Percentiles rank a stretch among this genome's conserved stretches.
Evolutionary conservation across 2,329 filamentous ascomycete genomes (phyloP).

Genomic region (Pseudocercospora pini-densiflorae): DNA sequence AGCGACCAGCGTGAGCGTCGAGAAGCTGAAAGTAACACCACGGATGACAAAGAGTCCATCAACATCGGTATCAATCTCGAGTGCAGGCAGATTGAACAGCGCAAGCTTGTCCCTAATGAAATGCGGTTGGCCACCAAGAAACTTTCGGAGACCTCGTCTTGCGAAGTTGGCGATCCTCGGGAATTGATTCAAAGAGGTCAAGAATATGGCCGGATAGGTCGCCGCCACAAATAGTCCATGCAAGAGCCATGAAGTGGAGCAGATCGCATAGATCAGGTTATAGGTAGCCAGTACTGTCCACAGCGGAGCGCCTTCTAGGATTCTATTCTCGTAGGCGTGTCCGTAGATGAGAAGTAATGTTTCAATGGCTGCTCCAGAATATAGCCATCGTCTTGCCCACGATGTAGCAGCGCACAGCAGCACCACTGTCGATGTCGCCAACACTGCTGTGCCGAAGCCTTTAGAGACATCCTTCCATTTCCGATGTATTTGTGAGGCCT

Average conservation of each 20-base stretch:
- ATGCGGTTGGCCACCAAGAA: slow-evolving; percentile 49
- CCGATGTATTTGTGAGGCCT: background rate
- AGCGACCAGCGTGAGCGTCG: slow-evolving; percentile 54
- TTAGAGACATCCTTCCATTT: slow-evolving; percentile 2
- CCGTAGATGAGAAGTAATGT: slow-evolving; percentile 34
- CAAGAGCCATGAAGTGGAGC: slow-evolving; percentile 58
- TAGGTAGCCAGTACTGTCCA: slow-evolving; percentile 54
- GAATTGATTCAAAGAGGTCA: slow-evolving; percentile 56
- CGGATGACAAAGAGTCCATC: slow-evolving; percentile 58
- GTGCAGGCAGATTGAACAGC: slow-evolving; percentile 54
- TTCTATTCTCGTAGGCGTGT: slow-evolving; percentile 38
- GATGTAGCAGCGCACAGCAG: slow-evolving; percentile 23
- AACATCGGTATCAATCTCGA: slow-evolving; percentile 61
- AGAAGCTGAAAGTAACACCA: slow-evolving; percentile 57
- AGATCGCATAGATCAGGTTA: slow-evolving; percentile 53
- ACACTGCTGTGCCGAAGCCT: slow-evolving; percentile 5
- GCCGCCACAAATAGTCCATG: slow-evolving; percentile 48
- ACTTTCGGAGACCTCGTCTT: slow-evolving; percentile 42
- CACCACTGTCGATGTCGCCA: slow-evolving; percentile 24
- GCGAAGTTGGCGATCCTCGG: slow-evolving; percentile 43
- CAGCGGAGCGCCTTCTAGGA: slow-evolving; percentile 51
- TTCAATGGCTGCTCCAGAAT: slow-evolving; percentile 36
- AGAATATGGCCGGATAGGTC: slow-evolving; percentile 49
- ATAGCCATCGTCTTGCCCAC: slow-evolving; percentile 34
- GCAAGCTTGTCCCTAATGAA: slow-evolving; percentile 59